Percentiles rank a stretch among this genome's conserved stretches.
Conservation (phyloP, 1,139 yeast species). For the Trichomonascaceae sp. region DNA sequence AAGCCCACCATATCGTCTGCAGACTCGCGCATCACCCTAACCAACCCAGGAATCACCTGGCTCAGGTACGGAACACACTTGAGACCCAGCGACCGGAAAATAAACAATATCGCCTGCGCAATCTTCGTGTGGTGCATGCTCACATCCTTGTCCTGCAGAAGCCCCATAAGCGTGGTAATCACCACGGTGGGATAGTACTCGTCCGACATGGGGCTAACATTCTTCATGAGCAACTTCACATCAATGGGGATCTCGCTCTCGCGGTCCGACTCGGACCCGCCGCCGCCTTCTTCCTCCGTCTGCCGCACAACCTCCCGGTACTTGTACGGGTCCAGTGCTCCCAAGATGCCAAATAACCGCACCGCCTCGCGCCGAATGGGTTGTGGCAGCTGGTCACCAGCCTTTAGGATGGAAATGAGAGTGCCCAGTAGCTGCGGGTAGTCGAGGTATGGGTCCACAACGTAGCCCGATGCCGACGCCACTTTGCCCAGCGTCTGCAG, state of each 20-base stretch:
- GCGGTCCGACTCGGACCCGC: neutral
- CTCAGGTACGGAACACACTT: conserved; percentile 80
- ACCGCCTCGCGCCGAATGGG: conserved; percentile 73
- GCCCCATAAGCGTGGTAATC: conserved; percentile 67
- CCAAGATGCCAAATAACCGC: conserved; percentile 76
- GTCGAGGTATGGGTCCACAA: conserved; percentile 81
- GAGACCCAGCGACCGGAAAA: conserved; percentile 77
- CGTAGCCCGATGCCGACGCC: conserved; percentile 86
- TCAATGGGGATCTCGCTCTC: conserved; percentile 55
- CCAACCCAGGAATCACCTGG: conserved; percentile 78
- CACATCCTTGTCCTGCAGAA: conserved; percentile 72
- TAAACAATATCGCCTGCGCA: conserved; percentile 82
- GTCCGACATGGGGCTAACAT: conserved; percentile 86
- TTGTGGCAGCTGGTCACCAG: conserved; percentile 52
- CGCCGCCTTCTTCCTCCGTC: conserved; percentile 22
- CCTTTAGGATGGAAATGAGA: conserved; percentile 65
- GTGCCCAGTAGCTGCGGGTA: conserved; percentile 81
- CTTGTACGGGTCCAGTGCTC: conserved; percentile 94
- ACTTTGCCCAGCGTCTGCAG: conserved; percentile 77
- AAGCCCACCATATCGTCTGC: conserved; percentile 75
- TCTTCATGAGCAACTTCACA: conserved; percentile 79
- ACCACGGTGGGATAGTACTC: conserved; percentile 96
- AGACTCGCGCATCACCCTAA: conserved; percentile 74
- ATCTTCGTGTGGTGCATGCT: conserved; percentile 82
- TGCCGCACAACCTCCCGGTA: conserved; percentile 84